phyloP scores from a whole-genome alignment of 768 basidiomycete species.

The Mycena vitilis region DNA sequence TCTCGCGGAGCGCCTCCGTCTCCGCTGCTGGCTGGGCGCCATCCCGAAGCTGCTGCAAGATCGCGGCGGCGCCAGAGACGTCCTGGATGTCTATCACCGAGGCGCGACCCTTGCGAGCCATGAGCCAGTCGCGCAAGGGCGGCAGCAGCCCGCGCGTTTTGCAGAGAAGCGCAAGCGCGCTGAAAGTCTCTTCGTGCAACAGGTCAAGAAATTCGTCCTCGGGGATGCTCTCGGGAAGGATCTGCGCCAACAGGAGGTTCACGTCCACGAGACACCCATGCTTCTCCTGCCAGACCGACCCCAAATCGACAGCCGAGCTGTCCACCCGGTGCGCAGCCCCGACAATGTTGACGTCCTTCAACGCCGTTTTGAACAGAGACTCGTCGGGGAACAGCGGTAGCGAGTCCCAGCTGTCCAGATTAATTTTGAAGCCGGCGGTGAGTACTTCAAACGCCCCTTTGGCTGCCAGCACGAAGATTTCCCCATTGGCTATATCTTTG shows the following conservation, averaged over 20 bases:
- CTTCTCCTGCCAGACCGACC: constrained; percentile 33
- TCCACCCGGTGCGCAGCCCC: constrained; percentile 24
- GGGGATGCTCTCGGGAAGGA: constrained; percentile 27
- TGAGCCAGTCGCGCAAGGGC: constrained; percentile 29
- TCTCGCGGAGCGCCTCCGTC: constrained; percentile 21
- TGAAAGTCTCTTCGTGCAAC: constrained; percentile 32
- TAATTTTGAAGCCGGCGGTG: constrained; percentile 24
- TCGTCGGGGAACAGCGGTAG: constrained; percentile 28
- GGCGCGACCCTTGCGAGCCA: constrained; percentile 31
- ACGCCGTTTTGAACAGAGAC: constrained; percentile 14
- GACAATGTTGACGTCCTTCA: constrained; percentile 34
- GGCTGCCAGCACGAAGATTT: constrained; percentile 28
- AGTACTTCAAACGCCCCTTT: constrained; percentile 32
- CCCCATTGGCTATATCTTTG: constrained; percentile 16
- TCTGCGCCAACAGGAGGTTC: constrained; percentile 30
- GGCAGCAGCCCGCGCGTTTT: constrained; percentile 32
- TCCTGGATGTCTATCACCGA: constrained; percentile 30
- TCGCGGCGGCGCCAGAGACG: constrained; percentile 28
- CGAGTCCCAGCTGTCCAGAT: constrained; percentile 29
- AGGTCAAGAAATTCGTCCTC: constrained; percentile 32
- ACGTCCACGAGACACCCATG: constrained; percentile 30
- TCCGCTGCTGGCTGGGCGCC: neutral
- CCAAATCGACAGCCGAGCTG: constrained; percentile 25
- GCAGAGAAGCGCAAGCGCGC: constrained; percentile 29
- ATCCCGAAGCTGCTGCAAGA: constrained; percentile 26